A percentile compares a stretch with the other conserved stretches of the same genome.
Conservation (phyloP, 148 eudicot species). For the Chenopodium suecicum region DNA sequence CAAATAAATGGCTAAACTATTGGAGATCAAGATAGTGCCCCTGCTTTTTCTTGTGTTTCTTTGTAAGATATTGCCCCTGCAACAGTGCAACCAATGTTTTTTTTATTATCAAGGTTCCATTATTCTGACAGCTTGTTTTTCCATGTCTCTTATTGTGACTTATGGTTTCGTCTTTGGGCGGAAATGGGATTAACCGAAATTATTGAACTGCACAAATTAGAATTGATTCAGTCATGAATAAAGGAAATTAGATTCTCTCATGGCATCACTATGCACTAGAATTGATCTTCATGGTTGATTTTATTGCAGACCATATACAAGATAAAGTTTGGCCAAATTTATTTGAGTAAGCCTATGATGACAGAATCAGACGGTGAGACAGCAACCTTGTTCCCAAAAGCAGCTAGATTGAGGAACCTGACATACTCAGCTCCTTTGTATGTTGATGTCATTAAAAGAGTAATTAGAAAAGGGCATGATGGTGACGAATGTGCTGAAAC, state of each 20-base stretch:
- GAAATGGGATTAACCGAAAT: neutral
- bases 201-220: neutral
- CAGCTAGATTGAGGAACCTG: conserved; percentile 90
- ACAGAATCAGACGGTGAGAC: conserved; percentile 99
- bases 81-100: no score
- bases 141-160: neutral
- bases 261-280: neutral
- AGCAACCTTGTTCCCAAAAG: conserved; percentile 93
- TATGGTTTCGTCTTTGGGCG: conserved; percentile 1
- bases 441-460: conserved; percentile 85
- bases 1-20: no score
- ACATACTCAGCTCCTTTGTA: conserved; percentile 97
- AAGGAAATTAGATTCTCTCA: neutral
- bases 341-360: conserved; percentile 97
- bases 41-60: neutral
- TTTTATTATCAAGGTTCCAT: neutral
- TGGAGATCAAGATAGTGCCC: neutral
- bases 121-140: neutral
- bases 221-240: neutral
- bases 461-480: conserved; percentile 92
- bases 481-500: conserved; percentile 93
- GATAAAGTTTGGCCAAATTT: conserved; percentile 93
- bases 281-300: conserved; percentile 11
- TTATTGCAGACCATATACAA: conserved; percentile 83
- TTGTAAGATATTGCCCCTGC: neutral